Percentiles rank a stretch among this genome's conserved stretches.
Evolutionary conservation across 441 rosid genomes (phyloP).

Genomic region (Brassica hybrid): DNA sequence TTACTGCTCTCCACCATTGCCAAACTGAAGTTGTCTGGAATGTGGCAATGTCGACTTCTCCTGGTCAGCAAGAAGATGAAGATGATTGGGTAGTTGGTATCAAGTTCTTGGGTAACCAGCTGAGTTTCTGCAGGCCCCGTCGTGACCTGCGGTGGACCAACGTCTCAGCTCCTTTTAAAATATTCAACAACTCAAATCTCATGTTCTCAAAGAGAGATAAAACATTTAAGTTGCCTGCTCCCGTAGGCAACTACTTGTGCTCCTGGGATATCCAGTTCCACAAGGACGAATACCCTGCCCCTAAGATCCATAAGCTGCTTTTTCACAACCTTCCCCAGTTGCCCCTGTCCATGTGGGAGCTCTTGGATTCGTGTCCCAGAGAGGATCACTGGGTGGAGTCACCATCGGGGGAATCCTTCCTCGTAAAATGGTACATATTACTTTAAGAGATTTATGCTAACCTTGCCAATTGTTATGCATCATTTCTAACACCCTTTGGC

Average conservation of each 20-base stretch:
- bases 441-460: neutral
- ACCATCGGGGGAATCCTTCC: constrained; percentile 6
- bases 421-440: neutral
- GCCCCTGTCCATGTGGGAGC: neutral
- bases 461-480: neutral
- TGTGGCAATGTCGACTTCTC: constrained; percentile 13
- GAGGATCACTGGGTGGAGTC: constrained; percentile 16
- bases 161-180: neutral
- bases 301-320: constrained; percentile 5
- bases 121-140: constrained; percentile 10
- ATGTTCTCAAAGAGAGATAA: constrained; percentile 6
- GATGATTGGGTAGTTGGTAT: constrained; percentile 10
- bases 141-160: constrained; percentile 5
- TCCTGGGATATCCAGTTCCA: constrained; percentile 9
- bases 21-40: constrained; percentile 1
- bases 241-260: constrained; percentile 7
- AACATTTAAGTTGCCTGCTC: neutral
- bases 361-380: constrained; percentile 2
- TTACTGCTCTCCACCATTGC: neutral
- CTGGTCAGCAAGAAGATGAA: neutral
- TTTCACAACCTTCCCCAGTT: constrained; percentile 8
- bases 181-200: neutral
- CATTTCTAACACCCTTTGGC: neutral
- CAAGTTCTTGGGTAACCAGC: constrained; percentile 10
- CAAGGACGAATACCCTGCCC: neutral